A percentile compares a stretch with the other conserved stretches of the same genome.
Conservation (phyloP, 306 rosid genomes). For the Fagus sylvatica region DNA sequence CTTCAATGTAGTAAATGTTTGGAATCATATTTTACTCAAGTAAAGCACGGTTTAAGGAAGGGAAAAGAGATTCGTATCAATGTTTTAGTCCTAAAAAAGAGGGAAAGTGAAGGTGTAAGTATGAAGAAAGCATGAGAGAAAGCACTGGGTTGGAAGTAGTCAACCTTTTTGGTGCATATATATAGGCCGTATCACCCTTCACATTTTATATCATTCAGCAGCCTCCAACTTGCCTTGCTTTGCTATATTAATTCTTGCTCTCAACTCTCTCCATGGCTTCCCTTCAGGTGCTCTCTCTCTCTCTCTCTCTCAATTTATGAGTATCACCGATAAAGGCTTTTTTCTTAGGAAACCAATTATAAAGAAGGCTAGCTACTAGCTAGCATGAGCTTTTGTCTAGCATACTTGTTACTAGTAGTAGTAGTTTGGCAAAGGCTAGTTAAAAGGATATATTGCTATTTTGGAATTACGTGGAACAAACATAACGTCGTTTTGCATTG, state of each 20-base stretch:
- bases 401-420: not conserved
- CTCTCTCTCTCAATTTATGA: not conserved
- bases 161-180: not conserved
- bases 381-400: not conserved
- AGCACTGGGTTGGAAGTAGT: not conserved
- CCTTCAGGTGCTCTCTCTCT: slow-evolving; percentile 4
- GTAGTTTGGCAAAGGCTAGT: too few relatives aligned
- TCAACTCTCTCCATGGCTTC: slow-evolving; percentile 5
- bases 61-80: not conserved
- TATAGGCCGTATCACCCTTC: not conserved
- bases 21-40: too few relatives aligned
- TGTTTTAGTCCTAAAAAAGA: not conserved
- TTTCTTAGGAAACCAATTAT: too few relatives aligned
- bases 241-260: not conserved
- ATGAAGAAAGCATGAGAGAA: too few relatives aligned
- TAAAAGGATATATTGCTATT: too few relatives aligned
- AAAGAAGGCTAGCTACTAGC: too few relatives aligned
- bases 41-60: too few relatives aligned
- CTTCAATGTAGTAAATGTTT: too few relatives aligned
- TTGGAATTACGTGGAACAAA: too few relatives aligned
- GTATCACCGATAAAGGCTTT: too few relatives aligned
- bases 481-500: too few relatives aligned
- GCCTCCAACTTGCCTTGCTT: not conserved
- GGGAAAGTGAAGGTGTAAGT: too few relatives aligned
- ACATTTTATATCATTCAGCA: not conserved